Conservation (phyloP, 1,139 yeast genomes). For the Kurtzmaniella natalensis region DNA sequence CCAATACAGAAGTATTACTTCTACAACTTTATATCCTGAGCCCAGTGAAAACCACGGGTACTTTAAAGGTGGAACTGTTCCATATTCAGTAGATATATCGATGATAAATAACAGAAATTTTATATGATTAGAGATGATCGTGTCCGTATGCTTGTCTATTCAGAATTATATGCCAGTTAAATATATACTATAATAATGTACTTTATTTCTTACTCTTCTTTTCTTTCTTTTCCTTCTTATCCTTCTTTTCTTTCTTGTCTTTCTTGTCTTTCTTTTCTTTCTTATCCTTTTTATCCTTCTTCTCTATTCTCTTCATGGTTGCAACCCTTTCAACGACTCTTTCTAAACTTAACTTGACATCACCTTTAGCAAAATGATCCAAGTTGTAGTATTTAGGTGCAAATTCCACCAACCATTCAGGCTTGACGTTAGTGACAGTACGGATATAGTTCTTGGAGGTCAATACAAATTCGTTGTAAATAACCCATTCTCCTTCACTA, state of each 20-base stretch:
- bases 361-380: constrained; percentile 74
- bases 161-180: no score
- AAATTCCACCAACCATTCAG: constrained; percentile 85
- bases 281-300: constrained; percentile 16
- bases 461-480: constrained; percentile 91
- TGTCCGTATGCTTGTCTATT: no score
- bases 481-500: constrained; percentile 85
- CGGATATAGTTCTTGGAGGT: constrained; percentile 92
- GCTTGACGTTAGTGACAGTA: constrained; percentile 87
- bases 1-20: no score
- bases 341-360: constrained; percentile 75
- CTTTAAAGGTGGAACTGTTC: no score
- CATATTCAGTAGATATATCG: no score
- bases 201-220: no score
- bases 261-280: not conserved
- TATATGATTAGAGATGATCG: no score
- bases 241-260: constrained; percentile 5
- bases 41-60: no score
- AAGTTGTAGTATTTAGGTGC: constrained; percentile 85
- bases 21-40: no score
- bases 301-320: constrained; percentile 34
- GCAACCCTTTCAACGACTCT: constrained; percentile 54
- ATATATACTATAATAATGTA: no score
- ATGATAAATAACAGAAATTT: no score
- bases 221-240: constrained; percentile 3